Conservation (phyloP, 2,329 filamentous ascomycete species). For the Hirsutella thompsonii region DNA sequence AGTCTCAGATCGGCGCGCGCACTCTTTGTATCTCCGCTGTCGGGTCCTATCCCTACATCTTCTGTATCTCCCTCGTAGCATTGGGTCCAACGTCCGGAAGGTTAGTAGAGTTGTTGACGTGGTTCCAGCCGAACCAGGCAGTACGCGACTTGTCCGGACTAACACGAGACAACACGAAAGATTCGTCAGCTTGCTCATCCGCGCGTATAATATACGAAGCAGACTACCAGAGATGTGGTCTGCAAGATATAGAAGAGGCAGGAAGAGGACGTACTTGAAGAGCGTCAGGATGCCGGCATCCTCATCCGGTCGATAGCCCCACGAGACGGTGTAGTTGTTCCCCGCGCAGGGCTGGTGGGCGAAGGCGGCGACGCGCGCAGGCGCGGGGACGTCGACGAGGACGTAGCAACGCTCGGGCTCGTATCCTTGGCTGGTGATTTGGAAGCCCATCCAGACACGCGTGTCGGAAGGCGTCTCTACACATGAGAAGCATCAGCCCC, state of each 20-base stretch:
- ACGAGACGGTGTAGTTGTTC: conserved; percentile 16
- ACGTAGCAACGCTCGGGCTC: conserved; percentile 5
- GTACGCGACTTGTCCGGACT: conserved; percentile 3
- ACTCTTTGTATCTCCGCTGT: neutral
- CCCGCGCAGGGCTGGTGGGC: conserved; percentile 10
- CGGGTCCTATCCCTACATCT: neutral
- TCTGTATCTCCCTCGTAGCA: conserved; percentile 1
- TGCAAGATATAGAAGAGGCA: neutral
- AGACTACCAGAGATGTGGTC: no score
- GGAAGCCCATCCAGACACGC: conserved; percentile 4
- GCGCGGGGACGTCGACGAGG: conserved; percentile 4
- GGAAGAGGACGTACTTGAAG: conserved; percentile 11
- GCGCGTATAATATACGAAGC: no score
- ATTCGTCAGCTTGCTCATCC: neutral
- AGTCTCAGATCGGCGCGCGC: no score
- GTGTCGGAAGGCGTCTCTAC: conserved; percentile 1
- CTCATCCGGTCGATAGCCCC: conserved; percentile 15
- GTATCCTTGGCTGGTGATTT: conserved; percentile 4
- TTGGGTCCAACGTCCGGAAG: conserved; percentile 10
- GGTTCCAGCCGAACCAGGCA: conserved; percentile 15
- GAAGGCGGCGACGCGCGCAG: conserved; percentile 13
- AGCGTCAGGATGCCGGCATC: conserved; percentile 18
- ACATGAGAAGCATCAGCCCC: no score
- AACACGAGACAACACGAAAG: neutral
- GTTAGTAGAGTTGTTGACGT: conserved; percentile 8